Conservation (phyloP, 116 monocot species). For the Zostera marina region DNA sequence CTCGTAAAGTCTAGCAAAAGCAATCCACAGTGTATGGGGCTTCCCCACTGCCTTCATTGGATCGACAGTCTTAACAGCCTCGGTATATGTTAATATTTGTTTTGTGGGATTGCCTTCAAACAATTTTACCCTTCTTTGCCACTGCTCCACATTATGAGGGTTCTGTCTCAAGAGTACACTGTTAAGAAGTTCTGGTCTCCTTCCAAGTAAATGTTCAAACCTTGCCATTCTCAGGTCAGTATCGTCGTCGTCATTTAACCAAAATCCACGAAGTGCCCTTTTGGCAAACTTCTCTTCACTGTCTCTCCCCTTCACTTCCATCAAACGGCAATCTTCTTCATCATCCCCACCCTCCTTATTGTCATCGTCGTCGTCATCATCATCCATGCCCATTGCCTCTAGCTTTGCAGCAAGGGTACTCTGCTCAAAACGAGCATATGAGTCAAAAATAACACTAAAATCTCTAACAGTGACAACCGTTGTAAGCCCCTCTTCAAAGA, state of each 20-base stretch:
- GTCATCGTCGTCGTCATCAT: constrained; percentile 27
- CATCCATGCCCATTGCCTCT: constrained; percentile 37
- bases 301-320: constrained; percentile 15
- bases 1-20: constrained; percentile 88
- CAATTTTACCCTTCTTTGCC: constrained; percentile 88
- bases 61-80: constrained; percentile 93
- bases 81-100: constrained; percentile 74
- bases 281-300: constrained; percentile 45
- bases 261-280: constrained; percentile 56
- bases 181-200: constrained; percentile 79
- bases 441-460: constrained; percentile 80
- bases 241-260: constrained; percentile 94
- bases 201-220: constrained; percentile 53
- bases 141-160: constrained; percentile 92
- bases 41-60: constrained; percentile 93
- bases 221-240: constrained; percentile 69
- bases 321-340: not conserved
- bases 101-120: constrained; percentile 75
- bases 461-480: constrained; percentile 77
- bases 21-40: constrained; percentile 91
- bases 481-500: constrained; percentile 80
- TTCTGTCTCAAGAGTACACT: constrained; percentile 84
- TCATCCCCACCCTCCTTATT: constrained; percentile 15
- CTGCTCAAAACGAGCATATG: constrained; percentile 85
- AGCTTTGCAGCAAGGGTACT: constrained; percentile 78